Base-by-base conservation (phyloP, 2,329 filamentous ascomycete genomes). In the Penicillium sp. region DNA sequence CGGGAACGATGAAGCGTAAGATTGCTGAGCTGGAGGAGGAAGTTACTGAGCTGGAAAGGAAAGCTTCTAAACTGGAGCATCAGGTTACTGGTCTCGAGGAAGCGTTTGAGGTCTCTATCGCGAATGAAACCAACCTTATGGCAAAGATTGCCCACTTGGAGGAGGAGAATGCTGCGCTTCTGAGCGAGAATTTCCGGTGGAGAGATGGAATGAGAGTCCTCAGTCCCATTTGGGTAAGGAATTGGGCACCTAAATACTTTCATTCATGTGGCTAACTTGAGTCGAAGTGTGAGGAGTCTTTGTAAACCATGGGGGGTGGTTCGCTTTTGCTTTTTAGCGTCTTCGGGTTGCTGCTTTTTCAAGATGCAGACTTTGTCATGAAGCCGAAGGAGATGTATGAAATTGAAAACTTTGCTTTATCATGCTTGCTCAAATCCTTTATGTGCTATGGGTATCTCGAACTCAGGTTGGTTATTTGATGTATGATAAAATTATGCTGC, bases 1-100 rank as follows among this genome's bases (percentile, higher is more conserved):
- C 58, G 8, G 50, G 53, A 13, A 21, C n/a, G 1, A 58, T 69
- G 16, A 49, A 39, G 2, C 68, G 67, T 48, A 54, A 60, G 45
- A 51, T 49, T 16, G 43, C 49, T 3, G 16, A 50, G 8, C 45
- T 65, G 35, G 35, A 49, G 27, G 29, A 49, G 33, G 9, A 24
- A 7, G 22, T 16, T 27, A 22, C 8, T 11, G 43, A 19, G 22
- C 11, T 26, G 1, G 13, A n/a, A 4, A 1, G 11, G 27, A 35
- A 49, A 19, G 4, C n/a, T 9, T 1, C 8, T 19, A 5, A 46
- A 14, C 11, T 26, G 8, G 22, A 26, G 3, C 0, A 26, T 13
- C 22, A 35, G 46, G 35, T 39, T 39, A n/a, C 33, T n/a, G 33
- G 33, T 37, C 14, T 37, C 1, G 33, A 37, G 33, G 33, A 6